Conservation (phyloP, 192 early-diverging fungal species). For the Umbelopsis vinacea region DNA sequence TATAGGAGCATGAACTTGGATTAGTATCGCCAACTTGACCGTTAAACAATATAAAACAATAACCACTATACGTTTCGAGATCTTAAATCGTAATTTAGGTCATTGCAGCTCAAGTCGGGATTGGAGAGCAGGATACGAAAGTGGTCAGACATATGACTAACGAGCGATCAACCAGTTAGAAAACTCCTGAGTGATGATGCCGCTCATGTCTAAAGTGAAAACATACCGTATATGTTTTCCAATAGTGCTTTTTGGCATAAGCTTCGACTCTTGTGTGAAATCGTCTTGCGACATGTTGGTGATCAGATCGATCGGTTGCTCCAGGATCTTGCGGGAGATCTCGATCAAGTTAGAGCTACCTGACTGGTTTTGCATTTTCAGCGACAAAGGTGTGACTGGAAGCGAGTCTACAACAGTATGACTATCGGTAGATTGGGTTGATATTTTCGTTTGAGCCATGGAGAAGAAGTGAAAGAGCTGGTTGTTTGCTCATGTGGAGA, state of each 20-base stretch:
- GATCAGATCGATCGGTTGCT: conserved; percentile 38
- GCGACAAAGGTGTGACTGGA: background rate
- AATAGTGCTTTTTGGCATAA: conserved; percentile 50
- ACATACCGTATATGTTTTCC: conserved; percentile 54
- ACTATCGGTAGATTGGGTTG: background rate
- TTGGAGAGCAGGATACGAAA: conserved; percentile 44
- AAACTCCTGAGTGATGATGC: background rate
- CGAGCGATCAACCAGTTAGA: background rate
- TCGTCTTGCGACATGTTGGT: conserved; percentile 33
- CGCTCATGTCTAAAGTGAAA: background rate
- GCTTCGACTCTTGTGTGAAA: conserved; percentile 39
- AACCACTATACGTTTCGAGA: conserved; percentile 44
- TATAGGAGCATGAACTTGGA: conserved; percentile 18
- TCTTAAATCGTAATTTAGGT: conserved; percentile 49
- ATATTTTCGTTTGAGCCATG: conserved; percentile 6
- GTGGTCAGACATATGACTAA: conserved; percentile 52
- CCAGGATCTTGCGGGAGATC: conserved; percentile 28
- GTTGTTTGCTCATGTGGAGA: background rate
- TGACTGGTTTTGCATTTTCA: background rate
- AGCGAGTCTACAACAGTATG: background rate
- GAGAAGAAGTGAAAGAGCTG: background rate
- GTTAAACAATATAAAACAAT: background rate
- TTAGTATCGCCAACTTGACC: background rate
- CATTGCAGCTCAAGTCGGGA: conserved; percentile 28
- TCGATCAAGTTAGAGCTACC: conserved; percentile 1